A percentile compares a stretch with the other conserved stretches of the same genome.
phyloP scores from a whole-genome alignment of 495 filamentous ascomycete genomes.

The Penicillium coffeae region DNA sequence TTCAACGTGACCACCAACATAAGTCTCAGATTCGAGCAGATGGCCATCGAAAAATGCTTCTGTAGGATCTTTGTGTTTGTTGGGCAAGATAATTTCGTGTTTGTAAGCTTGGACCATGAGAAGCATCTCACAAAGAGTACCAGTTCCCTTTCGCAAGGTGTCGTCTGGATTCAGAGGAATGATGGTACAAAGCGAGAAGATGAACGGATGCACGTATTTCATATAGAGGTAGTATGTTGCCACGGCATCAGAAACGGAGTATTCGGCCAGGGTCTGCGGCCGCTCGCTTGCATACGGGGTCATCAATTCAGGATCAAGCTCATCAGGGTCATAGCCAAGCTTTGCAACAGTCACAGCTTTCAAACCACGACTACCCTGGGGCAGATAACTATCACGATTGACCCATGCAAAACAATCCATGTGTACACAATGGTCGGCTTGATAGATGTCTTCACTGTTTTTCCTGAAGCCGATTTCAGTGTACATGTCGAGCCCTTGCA shows the following conservation, averaged over 20 bases:
- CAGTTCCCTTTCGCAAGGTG: slow-evolving; percentile 89
- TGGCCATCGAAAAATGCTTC: slow-evolving; percentile 98
- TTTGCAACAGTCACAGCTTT: slow-evolving; percentile 98
- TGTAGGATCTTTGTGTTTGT: slow-evolving; percentile 88
- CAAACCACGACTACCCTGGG: slow-evolving; percentile 93
- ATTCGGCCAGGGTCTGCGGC: slow-evolving; percentile 91
- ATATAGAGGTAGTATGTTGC: slow-evolving; percentile 99
- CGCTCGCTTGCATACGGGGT: slow-evolving; percentile 88
- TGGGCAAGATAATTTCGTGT: slow-evolving; percentile 86
- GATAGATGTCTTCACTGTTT: slow-evolving; percentile 92
- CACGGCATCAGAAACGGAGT: slow-evolving; percentile 98
- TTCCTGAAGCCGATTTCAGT: slow-evolving; percentile 94
- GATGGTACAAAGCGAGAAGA: slow-evolving; percentile 97
- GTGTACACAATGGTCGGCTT: slow-evolving; percentile 90
- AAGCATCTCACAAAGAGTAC: slow-evolving; percentile 97
- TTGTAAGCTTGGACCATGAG: slow-evolving; percentile 98
- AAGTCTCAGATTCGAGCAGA: slow-evolving; percentile 92
- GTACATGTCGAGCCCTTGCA: slow-evolving; percentile 99
- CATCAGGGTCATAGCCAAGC: slow-evolving; percentile 96
- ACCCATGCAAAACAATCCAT: slow-evolving; percentile 99
- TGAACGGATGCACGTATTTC: slow-evolving; percentile 99
- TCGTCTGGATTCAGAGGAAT: slow-evolving; percentile 91
- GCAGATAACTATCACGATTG: slow-evolving; percentile 96
- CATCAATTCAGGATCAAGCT: slow-evolving; percentile 97
- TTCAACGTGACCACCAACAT: slow-evolving; percentile 97